Percentiles rank a stretch among this genome's conserved stretches.
Conservation (phyloP, 495 filamentous ascomycete species). For the Lasiosphaeria ovina region DNA sequence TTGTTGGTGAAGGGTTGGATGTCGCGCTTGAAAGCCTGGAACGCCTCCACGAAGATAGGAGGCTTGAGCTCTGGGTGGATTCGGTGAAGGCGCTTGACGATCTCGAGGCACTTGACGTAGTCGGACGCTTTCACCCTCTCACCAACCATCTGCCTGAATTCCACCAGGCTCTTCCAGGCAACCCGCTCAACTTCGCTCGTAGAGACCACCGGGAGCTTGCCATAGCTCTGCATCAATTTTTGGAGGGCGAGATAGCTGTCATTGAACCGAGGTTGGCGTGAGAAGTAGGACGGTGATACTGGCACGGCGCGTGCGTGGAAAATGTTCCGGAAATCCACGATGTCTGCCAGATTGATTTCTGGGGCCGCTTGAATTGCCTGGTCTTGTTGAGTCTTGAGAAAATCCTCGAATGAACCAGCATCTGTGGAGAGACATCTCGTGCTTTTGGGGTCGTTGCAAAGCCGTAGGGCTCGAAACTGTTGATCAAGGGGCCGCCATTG, state of each 20-base stretch:
- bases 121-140: slow-evolving; percentile 76
- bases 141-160: slow-evolving; percentile 71
- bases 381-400: background rate
- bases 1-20: slow-evolving; percentile 66
- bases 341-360: slow-evolving; percentile 18
- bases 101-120: slow-evolving; percentile 68
- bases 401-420: slow-evolving; percentile 1
- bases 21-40: slow-evolving; percentile 70
- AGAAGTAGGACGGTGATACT: slow-evolving; percentile 89
- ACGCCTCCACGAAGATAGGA: slow-evolving; percentile 56
- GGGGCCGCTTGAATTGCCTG: slow-evolving; percentile 20
- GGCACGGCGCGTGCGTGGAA: slow-evolving; percentile 69
- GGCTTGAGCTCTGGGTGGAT: slow-evolving; percentile 83
- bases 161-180: slow-evolving; percentile 77
- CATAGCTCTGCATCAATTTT: slow-evolving; percentile 64
- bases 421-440: slow-evolving; percentile 25
- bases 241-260: slow-evolving; percentile 77
- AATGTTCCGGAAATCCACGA: background rate
- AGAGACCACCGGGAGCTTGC: slow-evolving; percentile 64
- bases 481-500: slow-evolving; percentile 29
- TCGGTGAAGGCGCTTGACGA: slow-evolving; percentile 77
- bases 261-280: slow-evolving; percentile 76
- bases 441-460: slow-evolving; percentile 7
- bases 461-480: slow-evolving; percentile 26
- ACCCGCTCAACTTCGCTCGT: slow-evolving; percentile 66